These are phyloP conservation scores for Zarea fungicola DNA, from an alignment of 2,329 filamentous ascomycete species.

Conservation along the genomic window DNA sequence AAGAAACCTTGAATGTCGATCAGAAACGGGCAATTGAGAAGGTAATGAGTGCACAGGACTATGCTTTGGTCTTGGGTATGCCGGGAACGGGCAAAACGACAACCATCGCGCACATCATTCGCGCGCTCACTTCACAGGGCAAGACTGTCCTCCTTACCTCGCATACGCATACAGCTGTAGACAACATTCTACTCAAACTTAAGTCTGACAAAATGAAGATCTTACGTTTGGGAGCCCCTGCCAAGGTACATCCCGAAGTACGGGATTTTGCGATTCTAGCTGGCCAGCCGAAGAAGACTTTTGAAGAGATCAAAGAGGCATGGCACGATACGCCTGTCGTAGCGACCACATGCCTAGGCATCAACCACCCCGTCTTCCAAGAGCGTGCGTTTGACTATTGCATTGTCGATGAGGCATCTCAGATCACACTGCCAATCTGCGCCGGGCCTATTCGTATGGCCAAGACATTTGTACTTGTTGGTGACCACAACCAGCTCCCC, in stretches of 20 bases:
- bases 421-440: conserved; percentile 94
- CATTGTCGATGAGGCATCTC: conserved; percentile 95
- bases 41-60: conserved; percentile 92
- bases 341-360: conserved; percentile 88
- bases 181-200: conserved; percentile 95
- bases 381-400: conserved; percentile 94
- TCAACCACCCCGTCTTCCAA: conserved; percentile 83
- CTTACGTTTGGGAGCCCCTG: conserved; percentile 75
- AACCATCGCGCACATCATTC: conserved; percentile 95
- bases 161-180: conserved; percentile 95
- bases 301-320: conserved; percentile 76
- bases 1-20: conserved; percentile 74
- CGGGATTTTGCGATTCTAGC: conserved; percentile 79
- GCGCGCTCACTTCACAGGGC: conserved; percentile 77
- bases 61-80: conserved; percentile 97
- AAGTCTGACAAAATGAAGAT: conserved; percentile 71
- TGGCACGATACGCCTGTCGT: conserved; percentile 88
- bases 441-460: conserved; percentile 92
- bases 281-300: conserved; percentile 64
- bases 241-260: conserved; percentile 85
- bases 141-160: conserved; percentile 92
- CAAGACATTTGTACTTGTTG: conserved; percentile 87
- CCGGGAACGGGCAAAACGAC: conserved; percentile 97
- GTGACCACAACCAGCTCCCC: conserved; percentile 93
- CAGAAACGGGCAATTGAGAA: conserved; percentile 84